Evolutionary conservation across 2,329 filamentous ascomycete genomes (phyloP).

Genomic region (Colletotrichum shisoi): DNA sequence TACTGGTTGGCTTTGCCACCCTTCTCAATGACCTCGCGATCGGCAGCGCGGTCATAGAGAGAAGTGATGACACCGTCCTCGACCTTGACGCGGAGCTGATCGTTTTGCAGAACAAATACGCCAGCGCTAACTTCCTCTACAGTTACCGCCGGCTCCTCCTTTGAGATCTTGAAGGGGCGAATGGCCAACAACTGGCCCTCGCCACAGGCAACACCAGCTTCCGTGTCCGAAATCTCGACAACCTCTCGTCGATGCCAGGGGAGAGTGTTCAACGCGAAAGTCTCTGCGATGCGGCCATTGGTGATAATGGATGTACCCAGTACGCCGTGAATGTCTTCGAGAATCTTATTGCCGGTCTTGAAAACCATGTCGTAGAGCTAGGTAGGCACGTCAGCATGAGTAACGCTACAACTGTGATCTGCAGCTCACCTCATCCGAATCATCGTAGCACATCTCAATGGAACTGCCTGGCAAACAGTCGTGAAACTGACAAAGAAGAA

Average conservation of each 20-base stretch:
- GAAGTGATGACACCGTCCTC: constrained; percentile 82
- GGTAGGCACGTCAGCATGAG: constrained; percentile 42
- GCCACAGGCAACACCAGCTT: constrained; percentile 65
- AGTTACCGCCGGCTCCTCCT: constrained; percentile 59
- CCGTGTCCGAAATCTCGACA: constrained; percentile 66
- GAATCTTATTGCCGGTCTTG: constrained; percentile 73
- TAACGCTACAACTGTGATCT: background rate
- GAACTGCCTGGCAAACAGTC: constrained; percentile 94
- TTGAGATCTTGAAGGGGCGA: constrained; percentile 57
- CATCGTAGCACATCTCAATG: constrained; percentile 98
- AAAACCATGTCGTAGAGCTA: constrained; percentile 85
- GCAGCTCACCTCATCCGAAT: constrained; percentile 76
- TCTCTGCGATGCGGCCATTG: constrained; percentile 53
- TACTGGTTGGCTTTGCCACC: constrained; percentile 85
- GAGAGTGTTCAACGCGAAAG: constrained; percentile 81
- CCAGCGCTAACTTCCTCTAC: constrained; percentile 62
- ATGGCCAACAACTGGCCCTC: constrained; percentile 62
- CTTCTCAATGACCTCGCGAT: constrained; percentile 79
- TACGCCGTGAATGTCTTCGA: constrained; percentile 72
- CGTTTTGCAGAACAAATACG: constrained; percentile 81
- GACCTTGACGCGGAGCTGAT: constrained; percentile 75
- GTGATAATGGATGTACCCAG: constrained; percentile 67
- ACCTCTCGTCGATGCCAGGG: constrained; percentile 84
- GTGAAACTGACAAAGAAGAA: constrained; percentile 94
- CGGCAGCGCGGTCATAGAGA: constrained; percentile 75